These are phyloP conservation scores for Miamiensis avidus DNA, from an alignment of 169 alveolate genomes.

Conservation along the genomic window DNA sequence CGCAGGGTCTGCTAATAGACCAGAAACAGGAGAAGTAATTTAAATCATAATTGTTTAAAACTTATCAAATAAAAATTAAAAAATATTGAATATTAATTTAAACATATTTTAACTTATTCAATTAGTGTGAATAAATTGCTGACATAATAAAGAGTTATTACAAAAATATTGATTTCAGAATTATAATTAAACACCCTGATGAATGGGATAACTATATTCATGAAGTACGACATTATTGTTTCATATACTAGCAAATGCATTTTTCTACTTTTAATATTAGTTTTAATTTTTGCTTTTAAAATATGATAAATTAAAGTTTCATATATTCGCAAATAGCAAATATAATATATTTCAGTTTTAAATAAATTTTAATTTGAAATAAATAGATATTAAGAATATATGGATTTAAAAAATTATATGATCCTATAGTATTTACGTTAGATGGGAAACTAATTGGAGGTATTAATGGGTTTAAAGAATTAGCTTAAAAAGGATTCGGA, in stretches of 20 bases:
- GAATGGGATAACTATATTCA: conserved; percentile 30
- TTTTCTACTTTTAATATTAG: too few species aligned
- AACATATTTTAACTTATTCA: neutral
- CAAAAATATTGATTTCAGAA: conserved; percentile 28
- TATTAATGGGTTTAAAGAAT: conserved; percentile 12
- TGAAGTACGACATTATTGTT: conserved; percentile 2
- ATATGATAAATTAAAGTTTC: too few species aligned
- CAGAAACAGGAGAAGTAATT: conserved; percentile 20
- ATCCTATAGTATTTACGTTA: conserved; percentile 51
- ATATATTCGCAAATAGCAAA: too few species aligned
- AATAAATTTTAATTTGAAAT: too few species aligned
- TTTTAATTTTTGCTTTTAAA: too few species aligned
- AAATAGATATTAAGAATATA: conserved; percentile 31
- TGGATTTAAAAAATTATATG: conserved; percentile 38
- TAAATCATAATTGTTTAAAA: neutral
- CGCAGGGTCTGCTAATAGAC: conserved; percentile 30
- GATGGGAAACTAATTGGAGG: conserved; percentile 56
- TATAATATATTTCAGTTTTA: too few species aligned
- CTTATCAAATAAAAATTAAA: neutral
- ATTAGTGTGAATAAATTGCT: conserved; percentile 21
- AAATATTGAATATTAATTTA: neutral
- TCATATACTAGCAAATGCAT: neutral
- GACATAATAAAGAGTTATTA: conserved; percentile 11
- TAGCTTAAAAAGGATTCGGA: conserved; percentile 16
- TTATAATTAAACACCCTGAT: conserved; percentile 21